Evolutionary conservation across 139 green algal species (phyloP), one percentile per base, ranked within the genome.

Genomic region (Nannochloris sp.): DNA sequence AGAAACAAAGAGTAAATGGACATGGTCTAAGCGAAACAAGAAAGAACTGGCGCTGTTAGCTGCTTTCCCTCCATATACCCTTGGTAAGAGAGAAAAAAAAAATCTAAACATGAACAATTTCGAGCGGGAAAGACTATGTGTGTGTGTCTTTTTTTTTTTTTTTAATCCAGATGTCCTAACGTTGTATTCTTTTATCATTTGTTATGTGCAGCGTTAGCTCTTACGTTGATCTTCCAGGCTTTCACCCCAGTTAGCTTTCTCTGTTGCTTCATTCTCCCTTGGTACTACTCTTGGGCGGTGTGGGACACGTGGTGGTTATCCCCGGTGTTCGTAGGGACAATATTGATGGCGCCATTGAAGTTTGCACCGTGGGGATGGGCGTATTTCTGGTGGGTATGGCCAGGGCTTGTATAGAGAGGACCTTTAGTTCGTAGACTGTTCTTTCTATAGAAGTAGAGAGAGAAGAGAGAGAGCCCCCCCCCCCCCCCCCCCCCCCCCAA

Each of bases 1-100:
- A 15, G 74, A 83, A 47, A 82, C 76, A 9, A 79, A 71, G 39
- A 33, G 55, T 27, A 34, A 70, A 51, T 83, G 74, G 74, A 31
- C 32, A 23, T 83, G 76, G 76, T 25, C 30, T 30, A 60, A 68
- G 15, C 30, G 35, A 24, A 60, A 65, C 23, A 27, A 55, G 29
- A 61, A 67, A 31, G 77, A 83, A 65, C 6, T 62, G 1, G 47
- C 48, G 14, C 37, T 73, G 6, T 76, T 76, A 66, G 37, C 24
- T 12, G 31, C 29, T 1, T 39, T 79, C 13, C 55, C 61, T 19
- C 15, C 33, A 4, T 79, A 68, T 37, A 12, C 71, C 19, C 37
- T 37, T 25, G 65, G 70, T 77, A 45, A 73, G 68, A 9, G 12
- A n/a, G n/a, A n/a, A n/a, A n/a, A n/a, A n/a, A n/a, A n/a, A n/a